phyloP scores from a whole-genome alignment of 2,329 filamentous ascomycete species.

The Colletotrichum scovillei region DNA sequence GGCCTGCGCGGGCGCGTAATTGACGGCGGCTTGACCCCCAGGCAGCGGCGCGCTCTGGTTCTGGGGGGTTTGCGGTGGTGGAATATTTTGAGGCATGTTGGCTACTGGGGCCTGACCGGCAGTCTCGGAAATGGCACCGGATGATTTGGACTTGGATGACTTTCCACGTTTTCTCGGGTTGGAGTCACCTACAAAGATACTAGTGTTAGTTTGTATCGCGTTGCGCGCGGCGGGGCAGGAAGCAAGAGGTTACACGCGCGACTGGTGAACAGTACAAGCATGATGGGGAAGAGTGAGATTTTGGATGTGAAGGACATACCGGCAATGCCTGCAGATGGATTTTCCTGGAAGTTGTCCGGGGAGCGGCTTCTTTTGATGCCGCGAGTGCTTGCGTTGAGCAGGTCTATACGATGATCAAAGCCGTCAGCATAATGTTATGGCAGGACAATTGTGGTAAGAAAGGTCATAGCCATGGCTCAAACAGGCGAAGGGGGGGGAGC shows the following conservation, averaged over 20 bases:
- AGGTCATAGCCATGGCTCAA: constrained; percentile 27
- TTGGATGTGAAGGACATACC: constrained; percentile 69
- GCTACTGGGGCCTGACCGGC: constrained; percentile 64
- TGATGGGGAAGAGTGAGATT: neutral
- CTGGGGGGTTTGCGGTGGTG: constrained; percentile 67
- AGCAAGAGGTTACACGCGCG: constrained; percentile 46
- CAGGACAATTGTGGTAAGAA: constrained; percentile 21
- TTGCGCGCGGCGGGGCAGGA: constrained; percentile 45
- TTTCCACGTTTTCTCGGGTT: constrained; percentile 69
- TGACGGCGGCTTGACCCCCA: constrained; percentile 50
- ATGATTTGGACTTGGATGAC: constrained; percentile 69
- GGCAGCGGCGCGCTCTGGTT: constrained; percentile 59
- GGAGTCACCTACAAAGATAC: constrained; percentile 55
- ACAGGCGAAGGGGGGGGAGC: neutral
- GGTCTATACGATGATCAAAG: constrained; percentile 52
- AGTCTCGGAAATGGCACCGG: constrained; percentile 66
- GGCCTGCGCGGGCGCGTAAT: constrained; percentile 52
- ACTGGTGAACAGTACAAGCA: constrained; percentile 27
- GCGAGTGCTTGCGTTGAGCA: constrained; percentile 67
- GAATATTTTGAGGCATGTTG: constrained; percentile 50
- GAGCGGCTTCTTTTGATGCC: constrained; percentile 85
- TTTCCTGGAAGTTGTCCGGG: constrained; percentile 72
- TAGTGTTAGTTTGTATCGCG: constrained; percentile 42
- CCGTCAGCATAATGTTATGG: constrained; percentile 43
- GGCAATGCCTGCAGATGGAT: constrained; percentile 71